Percentiles rank a stretch among this genome's conserved stretches.
These are phyloP conservation scores for Emiliania huxleyi DNA, from an alignment of 78 protist species.

Conservation along the genomic window DNA sequence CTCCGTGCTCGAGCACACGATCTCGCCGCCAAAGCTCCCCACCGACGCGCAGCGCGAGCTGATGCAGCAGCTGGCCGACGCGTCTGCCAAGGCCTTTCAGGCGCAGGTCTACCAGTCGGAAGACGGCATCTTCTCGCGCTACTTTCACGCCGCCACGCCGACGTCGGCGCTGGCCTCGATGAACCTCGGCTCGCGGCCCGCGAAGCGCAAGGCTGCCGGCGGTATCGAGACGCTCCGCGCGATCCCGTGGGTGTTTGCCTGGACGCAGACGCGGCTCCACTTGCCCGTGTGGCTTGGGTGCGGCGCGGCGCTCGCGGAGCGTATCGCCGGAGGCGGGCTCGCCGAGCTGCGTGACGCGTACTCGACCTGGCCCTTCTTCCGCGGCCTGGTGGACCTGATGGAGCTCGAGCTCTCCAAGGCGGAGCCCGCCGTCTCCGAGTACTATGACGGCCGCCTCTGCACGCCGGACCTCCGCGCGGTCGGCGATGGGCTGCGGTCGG, in stretches of 20 bases:
- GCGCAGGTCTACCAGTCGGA: constrained; percentile 26
- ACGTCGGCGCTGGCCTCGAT: constrained; percentile 28
- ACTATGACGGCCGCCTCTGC: background rate
- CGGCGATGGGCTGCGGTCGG: constrained; percentile 10
- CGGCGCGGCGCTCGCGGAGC: constrained; percentile 32
- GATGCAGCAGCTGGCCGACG: constrained; percentile 53
- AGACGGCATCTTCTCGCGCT: constrained; percentile 44
- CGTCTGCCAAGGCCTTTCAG: constrained; percentile 52
- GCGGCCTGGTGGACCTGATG: background rate
- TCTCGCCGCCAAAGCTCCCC: constrained; percentile 60
- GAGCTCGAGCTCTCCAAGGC: constrained; percentile 47
- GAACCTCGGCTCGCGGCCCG: constrained; percentile 69
- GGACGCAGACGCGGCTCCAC: constrained; percentile 69
- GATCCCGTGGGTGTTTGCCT: constrained; percentile 76
- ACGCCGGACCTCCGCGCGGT: background rate
- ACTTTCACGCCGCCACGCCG: constrained; percentile 68
- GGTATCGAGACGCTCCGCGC: constrained; percentile 69
- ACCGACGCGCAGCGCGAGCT: constrained; percentile 51
- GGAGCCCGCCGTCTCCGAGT: constrained; percentile 5
- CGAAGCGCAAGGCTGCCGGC: constrained; percentile 31
- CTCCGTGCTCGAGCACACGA: constrained; percentile 47
- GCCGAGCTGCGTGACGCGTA: background rate
- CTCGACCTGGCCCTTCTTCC: background rate
- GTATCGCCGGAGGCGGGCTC: background rate
- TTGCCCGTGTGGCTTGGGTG: constrained; percentile 68